Evolutionary conservation across 371 early-diverging fungal genomes (phyloP), one percentile per base, ranked within the genome.

Genomic region (Mucor saturninus): DNA sequence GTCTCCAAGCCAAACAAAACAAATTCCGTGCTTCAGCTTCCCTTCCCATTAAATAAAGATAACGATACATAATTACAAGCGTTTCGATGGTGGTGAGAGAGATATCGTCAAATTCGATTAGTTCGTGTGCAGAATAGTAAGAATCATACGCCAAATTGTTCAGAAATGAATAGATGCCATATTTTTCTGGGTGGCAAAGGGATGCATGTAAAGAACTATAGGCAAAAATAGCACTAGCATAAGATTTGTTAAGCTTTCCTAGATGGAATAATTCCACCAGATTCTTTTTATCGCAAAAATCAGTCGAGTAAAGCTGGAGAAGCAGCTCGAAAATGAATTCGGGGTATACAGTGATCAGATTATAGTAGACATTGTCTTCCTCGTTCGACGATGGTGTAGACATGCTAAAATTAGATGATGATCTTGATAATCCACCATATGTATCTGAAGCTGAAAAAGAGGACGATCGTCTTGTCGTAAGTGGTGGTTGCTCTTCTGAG

Each of bases 161-260:
- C 62, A 73, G 57, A 51, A 69, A 69, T 6, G 62, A 61, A 40
- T 69, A 68, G 13, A 67, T 64, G 2, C 66, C 59, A 46, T 66
- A 71, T 29, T 50, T 32, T 10, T 74, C 67, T 11, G 75, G 69
- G 43, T 74, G 75, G 56, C 71, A 71, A 10, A 71, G 43, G 42
- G 68, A 48, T 3, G 65, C 66, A 29, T 74, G 75, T 30, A 74
- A 63, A 5, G 71, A 67, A 26, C 59, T 62, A 46, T 68, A 66
- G 8, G 75, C 75, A 55, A 61, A 71, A 9, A 74, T 58, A 4
- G 75, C 75, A 46, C 69, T 61, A 4, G 54, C 42, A 40, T 71
- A 60, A 15, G 62, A 68, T n/a, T 56, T 63, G 30, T 68, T 52
- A 2, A 60, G 38, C 14, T 42, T 62, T 14, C 59, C 57, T 40